A percentile compares a stretch with the other conserved stretches of the same genome.
These are phyloP conservation scores for Monosporascus ibericus DNA, from an alignment of 2,329 filamentous ascomycete genomes.

Conservation along the genomic window DNA sequence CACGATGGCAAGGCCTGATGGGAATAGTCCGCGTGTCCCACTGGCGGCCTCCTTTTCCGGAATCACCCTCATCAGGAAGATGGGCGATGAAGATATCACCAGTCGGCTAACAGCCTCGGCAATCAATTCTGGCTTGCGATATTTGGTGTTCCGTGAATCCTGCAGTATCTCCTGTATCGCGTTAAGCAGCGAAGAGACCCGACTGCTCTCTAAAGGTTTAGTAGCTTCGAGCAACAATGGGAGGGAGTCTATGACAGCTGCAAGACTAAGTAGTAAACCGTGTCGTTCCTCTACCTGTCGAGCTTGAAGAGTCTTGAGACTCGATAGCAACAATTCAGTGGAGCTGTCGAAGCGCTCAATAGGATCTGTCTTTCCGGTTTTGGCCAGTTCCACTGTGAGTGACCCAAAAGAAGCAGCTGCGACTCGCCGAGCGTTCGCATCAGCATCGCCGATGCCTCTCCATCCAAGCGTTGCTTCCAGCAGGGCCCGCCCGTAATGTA, in stretches of 20 bases:
- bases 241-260: constrained; percentile 47
- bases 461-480: constrained; percentile 69
- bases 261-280: constrained; percentile 57
- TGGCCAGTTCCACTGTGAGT: constrained; percentile 39
- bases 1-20: constrained; percentile 20
- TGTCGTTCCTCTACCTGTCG: constrained; percentile 66
- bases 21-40: constrained; percentile 11
- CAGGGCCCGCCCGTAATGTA: constrained; percentile 65
- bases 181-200: constrained; percentile 17
- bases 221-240: constrained; percentile 24
- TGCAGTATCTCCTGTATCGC: constrained; percentile 32
- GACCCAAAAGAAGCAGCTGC: constrained; percentile 65
- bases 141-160: constrained; percentile 35
- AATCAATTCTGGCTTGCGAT: constrained; percentile 58
- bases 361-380: constrained; percentile 12
- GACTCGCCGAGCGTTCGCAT: constrained; percentile 65
- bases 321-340: constrained; percentile 35
- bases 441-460: constrained; percentile 80
- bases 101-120: constrained; percentile 57
- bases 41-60: constrained; percentile 3
- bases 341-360: constrained; percentile 26
- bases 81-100: constrained; percentile 44
- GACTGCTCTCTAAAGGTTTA: constrained; percentile 6
- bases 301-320: constrained; percentile 39
- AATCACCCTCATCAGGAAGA: constrained; percentile 34